phyloP scores from a whole-genome alignment of 495 filamentous ascomycete species.

The Talaromyces nanjingensis region DNA sequence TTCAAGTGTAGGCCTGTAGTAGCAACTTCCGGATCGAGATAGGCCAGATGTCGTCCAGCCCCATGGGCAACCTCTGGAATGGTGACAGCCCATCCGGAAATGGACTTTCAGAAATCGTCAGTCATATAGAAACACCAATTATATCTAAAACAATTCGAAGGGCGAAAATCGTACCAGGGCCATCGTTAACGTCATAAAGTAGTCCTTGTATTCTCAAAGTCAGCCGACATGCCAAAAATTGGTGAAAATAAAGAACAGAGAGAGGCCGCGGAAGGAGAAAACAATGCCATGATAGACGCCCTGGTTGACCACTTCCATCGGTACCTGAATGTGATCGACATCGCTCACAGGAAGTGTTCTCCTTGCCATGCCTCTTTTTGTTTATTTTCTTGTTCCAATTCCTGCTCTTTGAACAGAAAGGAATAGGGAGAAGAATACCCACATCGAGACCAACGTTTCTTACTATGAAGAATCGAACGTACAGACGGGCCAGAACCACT shows the following conservation, averaged over 20 bases:
- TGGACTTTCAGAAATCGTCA: slow-evolving; percentile 12
- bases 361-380: not conserved
- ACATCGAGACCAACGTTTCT: slow-evolving; percentile 32
- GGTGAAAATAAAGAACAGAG: not conserved
- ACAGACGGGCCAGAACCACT: slow-evolving; percentile 24
- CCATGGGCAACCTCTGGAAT: slow-evolving; percentile 31
- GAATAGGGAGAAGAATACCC: not conserved
- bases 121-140: not conserved
- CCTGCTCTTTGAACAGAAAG: too few species aligned
- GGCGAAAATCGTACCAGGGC: slow-evolving; percentile 14
- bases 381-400: not conserved
- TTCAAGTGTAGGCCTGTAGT: slow-evolving; percentile 34
- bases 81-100: slow-evolving; percentile 25
- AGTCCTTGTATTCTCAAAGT: slow-evolving; percentile 15
- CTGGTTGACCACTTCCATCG: not conserved
- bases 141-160: not conserved
- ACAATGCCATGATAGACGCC: not conserved
- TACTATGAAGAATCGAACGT: slow-evolving; percentile 30
- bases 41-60: slow-evolving; percentile 30
- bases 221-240: not conserved
- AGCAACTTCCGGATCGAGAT: slow-evolving; percentile 17
- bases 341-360: not conserved
- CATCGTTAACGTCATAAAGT: slow-evolving; percentile 32
- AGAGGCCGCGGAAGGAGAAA: not conserved
- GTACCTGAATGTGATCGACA: not conserved